Evolutionary conservation across 1,284 basidiomycete genomes (phyloP).

Genomic region (Testicularia cyperi): DNA sequence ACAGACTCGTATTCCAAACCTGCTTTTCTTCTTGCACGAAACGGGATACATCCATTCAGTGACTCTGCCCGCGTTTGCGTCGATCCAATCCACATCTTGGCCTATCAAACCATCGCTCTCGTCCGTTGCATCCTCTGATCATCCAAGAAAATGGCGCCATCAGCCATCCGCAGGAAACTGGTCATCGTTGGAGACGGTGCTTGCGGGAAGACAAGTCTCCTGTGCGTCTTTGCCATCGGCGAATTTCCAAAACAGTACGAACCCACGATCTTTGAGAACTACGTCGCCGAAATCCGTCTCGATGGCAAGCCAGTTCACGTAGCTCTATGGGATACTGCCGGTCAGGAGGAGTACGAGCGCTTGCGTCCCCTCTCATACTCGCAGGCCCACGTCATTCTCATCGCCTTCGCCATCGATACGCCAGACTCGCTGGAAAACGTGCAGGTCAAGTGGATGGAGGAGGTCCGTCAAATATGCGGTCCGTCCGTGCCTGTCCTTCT

Average conservation of each 20-base stretch:
- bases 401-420: constrained; percentile 93
- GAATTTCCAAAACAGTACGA: constrained; percentile 96
- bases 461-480: constrained; percentile 53
- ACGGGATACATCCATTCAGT: too few species aligned
- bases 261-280: constrained; percentile 83
- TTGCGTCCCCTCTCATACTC: constrained; percentile 93
- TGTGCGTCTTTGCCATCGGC: constrained; percentile 78
- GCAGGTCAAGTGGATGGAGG: constrained; percentile 85
- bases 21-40: too few species aligned
- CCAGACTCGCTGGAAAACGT: constrained; percentile 97
- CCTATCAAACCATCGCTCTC: too few species aligned
- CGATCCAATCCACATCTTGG: too few species aligned
- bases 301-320: constrained; percentile 96
- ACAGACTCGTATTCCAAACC: too few species aligned
- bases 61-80: too few species aligned
- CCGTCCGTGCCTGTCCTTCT: constrained; percentile 74
- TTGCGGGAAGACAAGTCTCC: constrained; percentile 50
- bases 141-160: constrained; percentile 29
- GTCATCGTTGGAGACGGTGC: constrained; percentile 76
- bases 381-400: constrained; percentile 96
- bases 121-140: too few species aligned
- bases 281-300: constrained; percentile 93
- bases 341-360: constrained; percentile 92
- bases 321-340: constrained; percentile 95
- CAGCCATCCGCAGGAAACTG: constrained; percentile 78